Conservation (phyloP, 2,329 filamentous ascomycete species). For the Monilinia aucupariae region DNA sequence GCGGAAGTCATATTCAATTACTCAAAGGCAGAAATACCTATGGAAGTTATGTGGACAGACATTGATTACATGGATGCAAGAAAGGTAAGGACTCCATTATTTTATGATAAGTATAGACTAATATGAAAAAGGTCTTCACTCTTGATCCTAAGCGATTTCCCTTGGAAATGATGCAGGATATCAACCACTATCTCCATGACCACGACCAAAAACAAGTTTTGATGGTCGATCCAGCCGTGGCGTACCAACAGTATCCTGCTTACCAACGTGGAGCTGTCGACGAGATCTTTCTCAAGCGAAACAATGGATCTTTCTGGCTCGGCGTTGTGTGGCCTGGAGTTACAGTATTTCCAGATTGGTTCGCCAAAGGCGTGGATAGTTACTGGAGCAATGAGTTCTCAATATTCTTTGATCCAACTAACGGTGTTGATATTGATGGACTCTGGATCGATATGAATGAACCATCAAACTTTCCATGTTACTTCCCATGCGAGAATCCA, state of each 20-base stretch:
- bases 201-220: conserved; percentile 66
- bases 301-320: conserved; percentile 55
- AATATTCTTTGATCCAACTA: conserved; percentile 56
- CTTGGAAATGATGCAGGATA: conserved; percentile 54
- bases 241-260: conserved; percentile 46
- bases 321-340: conserved; percentile 75
- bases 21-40: conserved; percentile 56
- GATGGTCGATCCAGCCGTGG: conserved; percentile 69
- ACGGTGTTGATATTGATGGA: conserved; percentile 69
- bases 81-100: conserved; percentile 32
- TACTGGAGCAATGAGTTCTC: conserved; percentile 69
- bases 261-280: conserved; percentile 48
- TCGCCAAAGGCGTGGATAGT: conserved; percentile 53
- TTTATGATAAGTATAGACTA: not conserved
- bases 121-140: conserved; percentile 47
- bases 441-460: conserved; percentile 73
- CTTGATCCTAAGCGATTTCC: conserved; percentile 60
- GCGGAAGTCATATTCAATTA: conserved; percentile 66
- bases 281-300: conserved; percentile 46
- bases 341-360: conserved; percentile 73
- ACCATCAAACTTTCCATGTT: conserved; percentile 46
- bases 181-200: conserved; percentile 61
- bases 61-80: conserved; percentile 56
- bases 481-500: conserved; percentile 49
- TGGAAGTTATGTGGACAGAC: conserved; percentile 66